These are phyloP conservation scores for Neurospora crassa DNA, from an alignment of 2,329 filamentous ascomycete species.

Conservation along the genomic window DNA sequence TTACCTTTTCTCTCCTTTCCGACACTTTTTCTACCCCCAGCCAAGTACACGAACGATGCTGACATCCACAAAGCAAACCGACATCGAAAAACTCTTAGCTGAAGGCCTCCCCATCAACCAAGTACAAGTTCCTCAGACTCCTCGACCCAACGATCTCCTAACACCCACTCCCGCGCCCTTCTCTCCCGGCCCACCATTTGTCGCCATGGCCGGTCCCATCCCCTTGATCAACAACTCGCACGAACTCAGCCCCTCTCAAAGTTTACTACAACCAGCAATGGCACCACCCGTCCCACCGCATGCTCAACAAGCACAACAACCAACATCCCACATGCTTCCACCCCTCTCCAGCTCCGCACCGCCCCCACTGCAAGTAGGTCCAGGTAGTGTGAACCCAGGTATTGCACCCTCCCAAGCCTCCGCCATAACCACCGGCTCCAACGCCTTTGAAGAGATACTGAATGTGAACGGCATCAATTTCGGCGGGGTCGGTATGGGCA, in stretches of 20 bases:
- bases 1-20: no score
- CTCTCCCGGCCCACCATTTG: slow-evolving; percentile 4
- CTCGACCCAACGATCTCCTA: not conserved
- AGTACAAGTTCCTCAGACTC: not conserved
- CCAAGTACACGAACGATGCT: not conserved
- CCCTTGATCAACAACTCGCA: not conserved
- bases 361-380: not conserved
- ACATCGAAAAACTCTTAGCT: slow-evolving; percentile 41
- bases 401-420: slow-evolving; percentile 14
- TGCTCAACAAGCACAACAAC: not conserved
- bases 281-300: not conserved
- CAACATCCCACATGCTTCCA: slow-evolving; percentile 6
- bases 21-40: no score
- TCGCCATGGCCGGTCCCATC: not conserved
- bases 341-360: not conserved
- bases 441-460: slow-evolving; percentile 24
- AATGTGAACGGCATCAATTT: slow-evolving; percentile 24
- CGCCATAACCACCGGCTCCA: slow-evolving; percentile 21
- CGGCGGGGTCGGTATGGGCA: slow-evolving; percentile 5
- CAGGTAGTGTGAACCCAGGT: not conserved
- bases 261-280: not conserved
- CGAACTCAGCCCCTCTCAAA: not conserved
- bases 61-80: slow-evolving; percentile 23
- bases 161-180: not conserved
- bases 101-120: slow-evolving; percentile 10